Evolutionary conservation across 108 stramenopile genomes (phyloP).

Genomic region (Aureococcus anophagefferens): DNA sequence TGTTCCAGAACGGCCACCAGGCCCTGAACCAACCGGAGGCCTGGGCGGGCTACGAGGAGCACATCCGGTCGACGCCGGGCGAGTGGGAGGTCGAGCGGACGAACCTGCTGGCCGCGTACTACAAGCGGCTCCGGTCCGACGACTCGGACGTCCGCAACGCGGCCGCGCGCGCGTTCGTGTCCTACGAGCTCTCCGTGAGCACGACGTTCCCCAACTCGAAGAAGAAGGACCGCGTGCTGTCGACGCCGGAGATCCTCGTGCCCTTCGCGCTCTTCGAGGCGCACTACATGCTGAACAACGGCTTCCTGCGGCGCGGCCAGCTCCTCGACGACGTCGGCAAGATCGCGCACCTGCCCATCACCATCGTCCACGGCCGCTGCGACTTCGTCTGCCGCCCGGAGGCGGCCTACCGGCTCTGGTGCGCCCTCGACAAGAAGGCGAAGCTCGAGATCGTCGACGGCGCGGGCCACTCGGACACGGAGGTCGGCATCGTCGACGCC

Average conservation of each 20-base stretch:
- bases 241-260: slow-evolving; percentile 17
- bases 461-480: slow-evolving; percentile 11
- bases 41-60: slow-evolving; percentile 24
- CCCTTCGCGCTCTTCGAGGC: slow-evolving; percentile 38
- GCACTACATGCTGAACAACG: slow-evolving; percentile 33
- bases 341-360: slow-evolving; percentile 10
- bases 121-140: slow-evolving; percentile 17
- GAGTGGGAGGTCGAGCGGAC: slow-evolving; percentile 19
- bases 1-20: slow-evolving; percentile 20
- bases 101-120: slow-evolving; percentile 24
- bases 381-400: slow-evolving; percentile 25
- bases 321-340: slow-evolving; percentile 27
- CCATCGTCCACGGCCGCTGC: slow-evolving; percentile 14
- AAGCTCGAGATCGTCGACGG: slow-evolving; percentile 12
- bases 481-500: slow-evolving; percentile 8
- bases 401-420: slow-evolving; percentile 7
- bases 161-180: slow-evolving; percentile 23
- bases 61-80: slow-evolving; percentile 20
- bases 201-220: not conserved
- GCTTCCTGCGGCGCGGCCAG: slow-evolving; percentile 31
- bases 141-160: slow-evolving; percentile 8
- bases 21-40: slow-evolving; percentile 30
- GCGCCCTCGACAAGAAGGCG: slow-evolving; percentile 8
- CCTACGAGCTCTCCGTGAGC: slow-evolving; percentile 21
- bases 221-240: not conserved